Conservation (phyloP, 352 stramenopile species). For the Pseudoperonospora humuli region DNA sequence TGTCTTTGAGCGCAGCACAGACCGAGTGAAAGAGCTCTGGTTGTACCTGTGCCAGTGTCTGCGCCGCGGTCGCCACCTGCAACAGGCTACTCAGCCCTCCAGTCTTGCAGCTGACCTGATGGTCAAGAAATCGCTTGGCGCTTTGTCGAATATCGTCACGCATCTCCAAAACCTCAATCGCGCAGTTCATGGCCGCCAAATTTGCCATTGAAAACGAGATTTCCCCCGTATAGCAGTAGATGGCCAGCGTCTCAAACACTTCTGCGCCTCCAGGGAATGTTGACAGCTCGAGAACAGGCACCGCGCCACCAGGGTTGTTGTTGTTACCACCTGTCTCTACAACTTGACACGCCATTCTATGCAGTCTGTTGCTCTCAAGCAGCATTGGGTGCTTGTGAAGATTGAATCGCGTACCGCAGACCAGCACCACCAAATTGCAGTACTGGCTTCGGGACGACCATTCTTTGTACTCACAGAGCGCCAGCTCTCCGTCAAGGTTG, state of each 20-base stretch:
- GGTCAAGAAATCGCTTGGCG: slow-evolving; percentile 25
- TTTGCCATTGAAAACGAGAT: slow-evolving; percentile 25
- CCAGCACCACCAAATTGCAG: slow-evolving; percentile 60
- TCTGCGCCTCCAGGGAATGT: slow-evolving; percentile 45
- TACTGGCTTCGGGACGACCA: slow-evolving; percentile 29
- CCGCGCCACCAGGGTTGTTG: slow-evolving; percentile 4
- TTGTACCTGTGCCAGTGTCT: slow-evolving; percentile 17
- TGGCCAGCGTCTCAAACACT: slow-evolving; percentile 58
- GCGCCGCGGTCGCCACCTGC: slow-evolving; percentile 12
- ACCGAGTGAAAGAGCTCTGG: slow-evolving; percentile 16
- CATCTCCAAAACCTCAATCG: slow-evolving; percentile 42
- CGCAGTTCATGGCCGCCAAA: slow-evolving; percentile 27
- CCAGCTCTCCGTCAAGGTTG: slow-evolving; percentile 24
- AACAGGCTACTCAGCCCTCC: slow-evolving; percentile 10
- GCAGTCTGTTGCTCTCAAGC: slow-evolving; percentile 38
- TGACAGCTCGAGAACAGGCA: slow-evolving; percentile 38
- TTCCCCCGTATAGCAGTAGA: slow-evolving; percentile 61
- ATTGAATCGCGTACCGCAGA: slow-evolving; percentile 61
- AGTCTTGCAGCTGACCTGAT: slow-evolving; percentile 8
- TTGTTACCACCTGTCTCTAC: slow-evolving; percentile 8
- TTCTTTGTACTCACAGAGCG: slow-evolving; percentile 48
- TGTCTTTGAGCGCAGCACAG: slow-evolving; percentile 18
- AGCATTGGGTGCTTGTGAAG: slow-evolving; percentile 65
- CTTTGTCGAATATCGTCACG: slow-evolving; percentile 23
- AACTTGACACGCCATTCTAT: slow-evolving; percentile 28